Evolutionary conservation across 2,329 filamentous ascomycete species (phyloP), one percentile per base, ranked within the genome.

Genomic region (Reticulascus tulasneorum): DNA sequence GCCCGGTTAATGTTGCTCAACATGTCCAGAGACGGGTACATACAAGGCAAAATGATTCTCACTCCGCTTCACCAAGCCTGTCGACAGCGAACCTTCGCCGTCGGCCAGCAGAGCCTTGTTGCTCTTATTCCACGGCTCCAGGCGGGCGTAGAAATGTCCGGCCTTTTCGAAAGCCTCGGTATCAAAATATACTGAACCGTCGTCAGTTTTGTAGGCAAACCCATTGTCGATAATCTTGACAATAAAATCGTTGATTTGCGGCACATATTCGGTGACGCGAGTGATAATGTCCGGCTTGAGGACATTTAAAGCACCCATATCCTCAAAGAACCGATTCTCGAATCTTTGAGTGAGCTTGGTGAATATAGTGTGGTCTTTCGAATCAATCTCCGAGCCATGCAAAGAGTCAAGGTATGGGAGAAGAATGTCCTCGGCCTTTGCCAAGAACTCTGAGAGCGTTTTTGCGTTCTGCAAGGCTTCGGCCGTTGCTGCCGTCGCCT

Each of bases 161-260:
- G 79, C 80, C 48, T 79, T 79, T 57, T 96, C 89, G 53, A 95
- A 97, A 0, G 86, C 79, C 5, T 73, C 69, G 46, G 94, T 96
- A 51, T 96, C 91, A 46, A 96, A 97, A 62, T 96, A 96, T 1
- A 97, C 88, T 0, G 87, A 94, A 1, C 89, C 90, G 49, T 93
- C 85, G n/a, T n/a, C n/a, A 1, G 72, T 65, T 51, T 79, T 73
- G 48, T 97, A 97, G 2, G 83, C 91, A 49, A 90, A 96, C 1
- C 86, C 84, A 55, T 95, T 94, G 33, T 84, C 67, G 16, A 94
- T 79, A 38, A 95, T 86, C 46, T 76, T 79, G 52, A 91, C 77
- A 1, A 96, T 87, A 45, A 94, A 96, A 9, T 75, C 68, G 29
- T 86, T 87, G 53, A 97, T 96, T 53, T 94, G 82, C 1, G 82